Conservation (phyloP, 2,329 filamentous ascomycete genomes). For the Hymenoscyphus fructigenus region DNA sequence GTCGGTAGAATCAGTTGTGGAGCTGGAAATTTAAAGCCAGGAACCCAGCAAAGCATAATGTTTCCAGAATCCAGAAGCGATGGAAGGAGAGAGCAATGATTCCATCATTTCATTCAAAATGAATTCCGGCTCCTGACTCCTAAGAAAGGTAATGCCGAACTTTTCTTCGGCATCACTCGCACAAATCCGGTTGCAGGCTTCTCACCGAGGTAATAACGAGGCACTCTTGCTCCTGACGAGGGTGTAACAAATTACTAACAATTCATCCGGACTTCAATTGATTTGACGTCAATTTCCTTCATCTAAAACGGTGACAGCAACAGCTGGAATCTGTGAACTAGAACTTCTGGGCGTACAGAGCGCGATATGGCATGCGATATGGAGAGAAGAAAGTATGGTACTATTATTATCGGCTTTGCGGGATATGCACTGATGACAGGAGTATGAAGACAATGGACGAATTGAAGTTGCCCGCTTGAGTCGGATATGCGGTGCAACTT, state of each 20-base stretch:
- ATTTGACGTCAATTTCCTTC: too few species aligned
- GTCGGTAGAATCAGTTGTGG: background rate
- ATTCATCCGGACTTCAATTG: background rate
- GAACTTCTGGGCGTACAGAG: too few species aligned
- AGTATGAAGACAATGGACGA: background rate
- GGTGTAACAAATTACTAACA: background rate
- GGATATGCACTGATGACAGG: background rate
- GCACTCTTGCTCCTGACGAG: background rate
- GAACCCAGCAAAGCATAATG: too few species aligned
- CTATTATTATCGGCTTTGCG: background rate
- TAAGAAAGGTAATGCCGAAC: too few species aligned
- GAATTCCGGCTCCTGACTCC: too few species aligned
- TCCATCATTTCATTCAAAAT: too few species aligned
- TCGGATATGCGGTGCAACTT: constrained; percentile 1
- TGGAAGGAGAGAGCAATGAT: too few species aligned
- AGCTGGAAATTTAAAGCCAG: too few species aligned
- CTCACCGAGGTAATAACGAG: background rate
- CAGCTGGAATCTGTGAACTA: too few species aligned
- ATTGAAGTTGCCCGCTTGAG: background rate
- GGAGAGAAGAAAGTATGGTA: background rate
- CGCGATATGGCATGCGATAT: background rate
- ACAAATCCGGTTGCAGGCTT: background rate
- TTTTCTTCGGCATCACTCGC: background rate
- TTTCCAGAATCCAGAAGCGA: too few species aligned
- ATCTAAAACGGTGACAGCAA: too few species aligned